These are phyloP conservation scores for Fraxinus platypoda DNA, from an alignment of 305 asterid genomes.

Conservation along the genomic window DNA sequence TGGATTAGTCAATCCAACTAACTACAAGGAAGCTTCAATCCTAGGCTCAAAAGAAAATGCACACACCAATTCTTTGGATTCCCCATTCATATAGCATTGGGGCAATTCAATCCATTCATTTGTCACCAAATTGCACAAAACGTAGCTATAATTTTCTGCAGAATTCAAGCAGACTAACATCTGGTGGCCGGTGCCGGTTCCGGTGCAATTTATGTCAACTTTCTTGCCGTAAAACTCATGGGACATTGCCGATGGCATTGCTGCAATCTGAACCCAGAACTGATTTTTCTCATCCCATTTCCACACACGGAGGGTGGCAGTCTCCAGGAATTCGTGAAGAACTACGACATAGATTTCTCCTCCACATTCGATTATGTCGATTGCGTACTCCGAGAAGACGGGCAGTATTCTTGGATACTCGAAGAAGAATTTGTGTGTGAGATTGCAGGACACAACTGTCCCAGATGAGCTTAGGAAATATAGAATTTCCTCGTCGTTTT, in stretches of 20 bases:
- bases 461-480: constrained; percentile 68
- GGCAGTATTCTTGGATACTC: constrained; percentile 80
- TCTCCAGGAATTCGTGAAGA: constrained; percentile 69
- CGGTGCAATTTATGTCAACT: constrained; percentile 71
- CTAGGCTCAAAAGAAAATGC: constrained; percentile 81
- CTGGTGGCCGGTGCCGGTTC: constrained; percentile 29
- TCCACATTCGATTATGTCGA: constrained; percentile 63
- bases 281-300: constrained; percentile 39
- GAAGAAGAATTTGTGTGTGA: constrained; percentile 28
- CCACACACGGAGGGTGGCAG: constrained; percentile 71
- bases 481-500: constrained; percentile 41
- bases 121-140: constrained; percentile 49
- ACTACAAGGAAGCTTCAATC: constrained; percentile 51
- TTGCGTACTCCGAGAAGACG: constrained; percentile 57
- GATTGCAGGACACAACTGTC: constrained; percentile 59
- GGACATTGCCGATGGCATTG: constrained; percentile 72
- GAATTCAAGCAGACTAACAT: constrained; percentile 63
- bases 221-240: constrained; percentile 60
- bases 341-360: constrained; percentile 56
- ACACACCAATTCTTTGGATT: constrained; percentile 48
- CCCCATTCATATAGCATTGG: constrained; percentile 24
- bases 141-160: constrained; percentile 48
- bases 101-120: constrained; percentile 77
- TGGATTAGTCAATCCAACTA: neutral
- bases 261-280: constrained; percentile 62